These are phyloP conservation scores for Stylonectria norvegica DNA, from an alignment of 2,329 filamentous ascomycete species.

Conservation along the genomic window DNA sequence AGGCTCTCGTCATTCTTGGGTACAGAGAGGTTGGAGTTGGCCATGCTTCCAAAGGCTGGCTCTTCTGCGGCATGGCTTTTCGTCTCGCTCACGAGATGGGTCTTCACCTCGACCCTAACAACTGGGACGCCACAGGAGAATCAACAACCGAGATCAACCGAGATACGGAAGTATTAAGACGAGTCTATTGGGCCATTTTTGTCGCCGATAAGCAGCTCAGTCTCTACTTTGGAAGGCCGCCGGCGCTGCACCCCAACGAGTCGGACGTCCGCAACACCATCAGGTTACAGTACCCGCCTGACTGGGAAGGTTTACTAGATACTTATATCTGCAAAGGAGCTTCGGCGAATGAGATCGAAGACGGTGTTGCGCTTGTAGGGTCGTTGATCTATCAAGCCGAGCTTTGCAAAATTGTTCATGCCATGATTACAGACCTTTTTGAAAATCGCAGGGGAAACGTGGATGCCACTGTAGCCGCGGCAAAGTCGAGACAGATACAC, in stretches of 20 bases:
- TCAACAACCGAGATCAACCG: constrained; percentile 17
- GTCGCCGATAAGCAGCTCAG: constrained; percentile 50
- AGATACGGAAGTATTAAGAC: constrained; percentile 46
- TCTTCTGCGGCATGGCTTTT: constrained; percentile 51
- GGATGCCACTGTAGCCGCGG: constrained; percentile 39
- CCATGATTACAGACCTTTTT: constrained; percentile 49
- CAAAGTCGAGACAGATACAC: constrained; percentile 44
- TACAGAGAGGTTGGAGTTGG: constrained; percentile 47
- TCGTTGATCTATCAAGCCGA: constrained; percentile 47
- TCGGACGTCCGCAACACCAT: constrained; percentile 49
- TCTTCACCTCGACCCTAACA: constrained; percentile 48
- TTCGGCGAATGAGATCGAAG: constrained; percentile 45
- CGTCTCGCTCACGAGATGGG: constrained; percentile 51
- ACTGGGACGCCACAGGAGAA: constrained; percentile 43
- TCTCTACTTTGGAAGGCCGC: constrained; percentile 49
- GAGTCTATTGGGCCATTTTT: constrained; percentile 51
- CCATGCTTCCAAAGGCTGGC: constrained; percentile 48
- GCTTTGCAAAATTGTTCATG: constrained; percentile 46
- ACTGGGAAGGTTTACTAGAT: constrained; percentile 46
- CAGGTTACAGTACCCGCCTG: constrained; percentile 46
- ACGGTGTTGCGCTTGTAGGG: constrained; percentile 42
- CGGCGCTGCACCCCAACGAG: constrained; percentile 46
- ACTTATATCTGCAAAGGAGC: constrained; percentile 44
- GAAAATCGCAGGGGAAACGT: constrained; percentile 44
- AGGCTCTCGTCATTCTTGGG: constrained; percentile 43